phyloP scores from a whole-genome alignment of 106 monocot species.

The Dactylorhiza incarnata region DNA sequence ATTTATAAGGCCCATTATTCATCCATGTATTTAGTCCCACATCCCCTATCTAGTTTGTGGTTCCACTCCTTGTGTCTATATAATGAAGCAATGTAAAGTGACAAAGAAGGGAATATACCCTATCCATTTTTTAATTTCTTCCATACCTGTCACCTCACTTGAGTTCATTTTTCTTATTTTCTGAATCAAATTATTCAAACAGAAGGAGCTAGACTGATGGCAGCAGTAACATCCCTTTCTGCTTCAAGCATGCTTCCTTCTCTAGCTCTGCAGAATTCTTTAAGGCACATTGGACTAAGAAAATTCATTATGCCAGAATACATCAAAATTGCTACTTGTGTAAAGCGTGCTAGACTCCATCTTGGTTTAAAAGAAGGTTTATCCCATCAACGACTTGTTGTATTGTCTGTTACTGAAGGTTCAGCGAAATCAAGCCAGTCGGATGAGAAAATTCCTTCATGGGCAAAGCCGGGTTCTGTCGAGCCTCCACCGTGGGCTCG shows the following conservation, averaged over 20 bases:
- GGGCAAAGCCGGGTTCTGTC: slow-evolving; percentile 77
- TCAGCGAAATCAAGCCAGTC: slow-evolving; percentile 52
- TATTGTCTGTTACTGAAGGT: slow-evolving; percentile 47
- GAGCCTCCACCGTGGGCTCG: slow-evolving; percentile 94
- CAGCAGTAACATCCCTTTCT: slow-evolving; percentile 14
- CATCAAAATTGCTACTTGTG: neutral
- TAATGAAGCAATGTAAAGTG: too few relatives aligned
- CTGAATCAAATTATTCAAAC: neutral
- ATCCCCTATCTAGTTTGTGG: too few relatives aligned
- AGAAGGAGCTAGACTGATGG: slow-evolving; percentile 6
- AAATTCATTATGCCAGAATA: slow-evolving; percentile 2
- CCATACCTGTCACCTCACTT: neutral
- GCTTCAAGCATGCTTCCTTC: slow-evolving; percentile 6
- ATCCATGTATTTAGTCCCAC: too few relatives aligned
- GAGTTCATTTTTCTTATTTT: slow-evolving; percentile 6
- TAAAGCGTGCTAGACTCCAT: slow-evolving; percentile 5
- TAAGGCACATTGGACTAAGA: slow-evolving; percentile 9
- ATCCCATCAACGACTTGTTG: slow-evolving; percentile 15
- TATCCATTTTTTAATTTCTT: too few relatives aligned
- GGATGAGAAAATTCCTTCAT: slow-evolving; percentile 73
- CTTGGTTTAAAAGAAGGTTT: neutral
- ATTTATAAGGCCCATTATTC: too few relatives aligned
- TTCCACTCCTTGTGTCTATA: too few relatives aligned
- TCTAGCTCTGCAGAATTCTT: slow-evolving; percentile 3
- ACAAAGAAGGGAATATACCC: too few relatives aligned